Evolutionary conservation across 1,284 basidiomycete genomes (phyloP).

Genomic region (Ceratobasidium sp.): DNA sequence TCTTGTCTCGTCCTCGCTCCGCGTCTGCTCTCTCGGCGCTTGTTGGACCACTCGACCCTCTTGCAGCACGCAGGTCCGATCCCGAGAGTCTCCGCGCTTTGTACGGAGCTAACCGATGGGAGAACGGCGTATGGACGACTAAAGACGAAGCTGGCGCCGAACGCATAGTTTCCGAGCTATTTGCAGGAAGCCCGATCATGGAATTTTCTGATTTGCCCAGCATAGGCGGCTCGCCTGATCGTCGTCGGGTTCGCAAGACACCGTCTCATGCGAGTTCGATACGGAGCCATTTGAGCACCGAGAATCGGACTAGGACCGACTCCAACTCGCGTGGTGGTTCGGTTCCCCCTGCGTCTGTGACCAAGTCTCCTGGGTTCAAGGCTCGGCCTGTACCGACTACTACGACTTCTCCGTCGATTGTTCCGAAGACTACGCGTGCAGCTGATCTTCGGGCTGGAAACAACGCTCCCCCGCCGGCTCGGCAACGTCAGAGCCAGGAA

Average conservation of each 20-base stretch:
- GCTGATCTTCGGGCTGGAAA: conserved; percentile 62
- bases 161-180: conserved; percentile 62
- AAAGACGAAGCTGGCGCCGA: conserved; percentile 68
- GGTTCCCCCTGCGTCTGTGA: conserved; percentile 50
- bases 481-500: conserved; percentile 36
- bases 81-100: conserved; percentile 70
- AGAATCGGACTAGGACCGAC: conserved; percentile 51
- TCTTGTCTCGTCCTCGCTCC: conserved; percentile 77
- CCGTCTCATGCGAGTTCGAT: conserved; percentile 37
- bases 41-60: conserved; percentile 55
- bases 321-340: conserved; percentile 57
- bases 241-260: conserved; percentile 57
- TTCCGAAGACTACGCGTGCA: conserved; percentile 78
- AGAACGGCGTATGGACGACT: conserved; percentile 74
- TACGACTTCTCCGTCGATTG: conserved; percentile 65
- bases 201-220: conserved; percentile 62
- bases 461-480: conserved; percentile 11
- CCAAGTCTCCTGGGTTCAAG: conserved; percentile 62
- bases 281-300: conserved; percentile 38
- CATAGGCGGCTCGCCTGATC: conserved; percentile 76
- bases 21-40: conserved; percentile 57
- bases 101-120: conserved; percentile 60
- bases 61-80: conserved; percentile 58
- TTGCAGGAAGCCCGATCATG: conserved; percentile 35
- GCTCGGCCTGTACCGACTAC: conserved; percentile 74